Evolutionary conservation across 1,284 basidiomycete species (phyloP), one percentile per base, ranked within the genome.

Genomic region (Vanrija humicola): DNA sequence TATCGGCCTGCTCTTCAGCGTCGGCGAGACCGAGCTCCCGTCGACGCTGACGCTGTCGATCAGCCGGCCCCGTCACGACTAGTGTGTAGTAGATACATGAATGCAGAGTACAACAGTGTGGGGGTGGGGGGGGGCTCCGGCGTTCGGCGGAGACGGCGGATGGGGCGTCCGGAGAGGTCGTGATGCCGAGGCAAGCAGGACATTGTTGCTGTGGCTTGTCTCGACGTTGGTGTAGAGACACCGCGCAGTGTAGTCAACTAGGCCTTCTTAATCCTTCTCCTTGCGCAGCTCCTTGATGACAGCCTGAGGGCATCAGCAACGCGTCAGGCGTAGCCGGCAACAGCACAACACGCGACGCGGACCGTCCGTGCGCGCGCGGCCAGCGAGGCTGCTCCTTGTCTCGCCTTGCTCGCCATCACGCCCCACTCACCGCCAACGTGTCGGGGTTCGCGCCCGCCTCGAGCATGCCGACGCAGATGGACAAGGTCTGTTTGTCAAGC

Each of bases 391-490:
- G 6, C n/a, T 19, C 40, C 19, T 34, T 15, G 34, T 15, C 34
- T 14, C 12, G 34, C 34, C 34, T 14, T 12, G 34, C 21, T n/a
- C 28, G 10, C 2, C 18, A 28, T n/a, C 18, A 9, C 7, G 15
- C 2, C 10, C 5, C 7, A 57, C 70, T 56, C 48, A 74, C 74
- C 19, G 74, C 74, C 1, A 76, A 61, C 3, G 72, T 70, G 55
- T 76, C 74, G 3, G 74, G 74, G 57, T 74, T 74, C 21, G 74
- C 68, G 34, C 74, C 74, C 9, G 64, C 64, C 59, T 76, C 74
- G 19, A 76, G 73, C 74, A 76, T 74, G 7, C 70, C 68, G 12
- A 74, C 67, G 56, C 74, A 76, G 42, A 73, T 68, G 5, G 66
- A 68, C 12, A 76, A 58, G 8, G 70, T 68, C 50, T 73, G 71